A percentile compares a stretch with the other conserved stretches of the same genome.
phyloP scores from a whole-genome alignment of 768 basidiomycete genomes.

The Naematelia encephala region DNA sequence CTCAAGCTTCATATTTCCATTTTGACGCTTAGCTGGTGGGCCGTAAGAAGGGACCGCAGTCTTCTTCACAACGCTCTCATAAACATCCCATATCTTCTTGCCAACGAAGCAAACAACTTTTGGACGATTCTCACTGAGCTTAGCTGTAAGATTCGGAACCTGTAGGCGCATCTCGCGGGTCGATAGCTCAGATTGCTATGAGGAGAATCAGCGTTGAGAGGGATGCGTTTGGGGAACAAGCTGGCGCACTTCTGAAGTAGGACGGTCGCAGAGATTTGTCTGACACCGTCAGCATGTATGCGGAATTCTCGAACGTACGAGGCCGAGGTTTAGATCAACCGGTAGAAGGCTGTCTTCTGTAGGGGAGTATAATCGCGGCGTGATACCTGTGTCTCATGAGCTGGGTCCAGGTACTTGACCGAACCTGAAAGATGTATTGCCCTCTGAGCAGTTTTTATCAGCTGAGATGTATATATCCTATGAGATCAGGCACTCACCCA shows the following conservation, averaged over 20 bases:
- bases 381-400: conserved; percentile 57
- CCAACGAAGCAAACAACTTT: conserved; percentile 75
- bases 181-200: conserved; percentile 49
- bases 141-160: conserved; percentile 62
- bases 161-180: conserved; percentile 50
- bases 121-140: conserved; percentile 61
- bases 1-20: neutral
- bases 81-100: conserved; percentile 61
- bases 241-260: conserved; percentile 62
- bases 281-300: conserved; percentile 1
- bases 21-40: neutral
- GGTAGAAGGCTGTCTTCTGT: conserved; percentile 64
- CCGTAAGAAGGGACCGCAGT: conserved; percentile 17
- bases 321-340: conserved; percentile 60
- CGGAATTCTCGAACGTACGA: conserved; percentile 56
- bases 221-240: neutral
- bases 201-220: neutral
- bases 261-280: conserved; percentile 64
- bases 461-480: neutral
- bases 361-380: conserved; percentile 57
- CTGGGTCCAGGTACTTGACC: neutral
- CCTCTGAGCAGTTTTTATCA: conserved; percentile 15
- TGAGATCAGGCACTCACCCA: conserved; percentile 54
- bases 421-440: conserved; percentile 67
- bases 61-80: conserved; percentile 49